Conservation (phyloP, 371 early-diverging fungal genomes). For the Nematocida ironsii region DNA sequence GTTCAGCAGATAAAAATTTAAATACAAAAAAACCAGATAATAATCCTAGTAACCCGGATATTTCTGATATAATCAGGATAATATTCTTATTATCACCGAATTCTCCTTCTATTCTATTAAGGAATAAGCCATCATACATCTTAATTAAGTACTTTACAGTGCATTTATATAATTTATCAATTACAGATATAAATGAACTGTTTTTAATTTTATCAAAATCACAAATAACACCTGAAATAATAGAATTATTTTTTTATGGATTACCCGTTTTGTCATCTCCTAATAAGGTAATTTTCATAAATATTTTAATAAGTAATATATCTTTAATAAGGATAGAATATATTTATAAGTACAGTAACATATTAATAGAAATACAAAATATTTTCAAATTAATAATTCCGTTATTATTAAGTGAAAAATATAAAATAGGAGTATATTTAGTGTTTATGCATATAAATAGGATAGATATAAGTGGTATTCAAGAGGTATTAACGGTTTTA, state of each 20-base stretch:
- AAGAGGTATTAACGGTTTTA: background rate
- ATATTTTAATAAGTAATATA: background rate
- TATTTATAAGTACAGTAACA: background rate
- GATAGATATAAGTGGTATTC: background rate
- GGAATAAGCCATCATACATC: background rate
- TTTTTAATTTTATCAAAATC: background rate
- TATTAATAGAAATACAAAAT: background rate
- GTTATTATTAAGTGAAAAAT: background rate
- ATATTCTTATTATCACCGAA: too few species aligned
- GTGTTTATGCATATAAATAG: background rate
- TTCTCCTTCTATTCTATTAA: too few species aligned
- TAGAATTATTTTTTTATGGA: background rate
- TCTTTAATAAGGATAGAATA: background rate
- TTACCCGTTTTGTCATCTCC: background rate
- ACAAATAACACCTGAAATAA: background rate
- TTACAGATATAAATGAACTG: constrained; percentile 1
- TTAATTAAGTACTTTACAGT: background rate
- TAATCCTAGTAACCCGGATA: too few species aligned
- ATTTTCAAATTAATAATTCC: background rate
- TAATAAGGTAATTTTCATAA: background rate
- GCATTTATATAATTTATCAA: background rate
- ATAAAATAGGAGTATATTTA: background rate
- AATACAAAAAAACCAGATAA: too few species aligned
- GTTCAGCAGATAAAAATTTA: too few species aligned
- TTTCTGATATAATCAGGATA: too few species aligned